Conservation (phyloP, 2,329 filamentous ascomycete species). For the Pyrenochaeta sp. region DNA sequence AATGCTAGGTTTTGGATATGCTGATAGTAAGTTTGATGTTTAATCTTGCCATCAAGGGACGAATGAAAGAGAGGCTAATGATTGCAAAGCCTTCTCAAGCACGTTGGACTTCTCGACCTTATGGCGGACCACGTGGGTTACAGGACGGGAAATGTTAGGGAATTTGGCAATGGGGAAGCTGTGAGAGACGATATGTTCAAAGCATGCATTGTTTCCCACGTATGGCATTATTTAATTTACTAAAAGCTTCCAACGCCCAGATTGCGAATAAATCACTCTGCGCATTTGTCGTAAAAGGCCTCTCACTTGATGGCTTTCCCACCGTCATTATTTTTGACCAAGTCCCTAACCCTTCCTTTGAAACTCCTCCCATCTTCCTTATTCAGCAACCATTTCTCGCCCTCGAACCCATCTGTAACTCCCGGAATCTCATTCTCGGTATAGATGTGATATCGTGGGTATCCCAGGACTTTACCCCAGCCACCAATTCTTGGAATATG, state of each 20-base stretch:
- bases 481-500: constrained; percentile 31
- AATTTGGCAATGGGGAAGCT: constrained; percentile 63
- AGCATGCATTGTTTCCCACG: background rate
- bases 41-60: background rate
- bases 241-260: no score
- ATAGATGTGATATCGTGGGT: constrained; percentile 31
- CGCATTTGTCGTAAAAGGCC: no score
- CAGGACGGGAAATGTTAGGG: constrained; percentile 76
- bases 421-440: constrained; percentile 35
- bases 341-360: constrained; percentile 15
- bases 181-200: constrained; percentile 1
- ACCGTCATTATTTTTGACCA: constrained; percentile 5
- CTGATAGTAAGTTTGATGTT: constrained; percentile 64
- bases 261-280: no score
- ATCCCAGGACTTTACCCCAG: constrained; percentile 23
- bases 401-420: constrained; percentile 33
- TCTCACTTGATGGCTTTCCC: no score
- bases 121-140: constrained; percentile 79
- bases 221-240: no score
- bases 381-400: constrained; percentile 25
- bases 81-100: constrained; percentile 65
- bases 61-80: constrained; percentile 1
- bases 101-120: constrained; percentile 87
- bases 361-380: constrained; percentile 19
- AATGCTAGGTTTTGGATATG: constrained; percentile 90